Base-by-base conservation (phyloP, 2,329 filamentous ascomycete genomes). In the Sporothrix brunneoviolacea region DNA sequence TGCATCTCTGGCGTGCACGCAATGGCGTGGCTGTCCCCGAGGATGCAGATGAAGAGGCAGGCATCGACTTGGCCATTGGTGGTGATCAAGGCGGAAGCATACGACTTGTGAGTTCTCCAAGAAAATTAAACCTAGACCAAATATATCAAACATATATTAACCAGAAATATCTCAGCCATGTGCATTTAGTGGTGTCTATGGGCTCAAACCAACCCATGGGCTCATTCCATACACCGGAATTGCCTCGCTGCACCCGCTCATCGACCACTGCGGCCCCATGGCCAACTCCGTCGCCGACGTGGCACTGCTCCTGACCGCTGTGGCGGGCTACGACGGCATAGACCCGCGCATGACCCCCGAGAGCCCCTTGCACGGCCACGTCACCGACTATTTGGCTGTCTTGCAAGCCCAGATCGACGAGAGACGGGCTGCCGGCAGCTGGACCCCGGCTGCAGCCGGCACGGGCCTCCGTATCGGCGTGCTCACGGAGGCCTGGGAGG, bases 1-100 rank as follows among this genome's bases (percentile, higher is more conserved):
- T 55, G n/a, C 18, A 27, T 21, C 37, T 28, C 0, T 55, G 51
- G 54, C 40, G 51, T 1, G 18, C 32, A 35, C 32, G 32, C 32
- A 35, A 35, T 15, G 32, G 32, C 15, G 32, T 35, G n/a, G 4
- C 32, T 16, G 32, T 16, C 15, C 32, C 32, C 10, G 32, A 35
- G 10, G 32, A 35, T 16, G 32, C 32, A 5, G 32, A 15, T 15
- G 32, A 5, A 19, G 4, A 50, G 38, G 42, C 88, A 21, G 52
- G 48, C 9, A 45, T 53, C 12, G 54, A 55, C 6, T 15, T 55
- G 5, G 44, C 50, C 0, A 71, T 88, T 12, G 87, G 86, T 6
- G 80, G 77, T 32, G 85, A 89, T 60, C 85, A 84, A 13, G 85
- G 86, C 21, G 86, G 86, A 45, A 85, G 79, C 40, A 84, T 91